Conservation (phyloP, 768 basidiomycete species). For the Mycena amicta region DNA sequence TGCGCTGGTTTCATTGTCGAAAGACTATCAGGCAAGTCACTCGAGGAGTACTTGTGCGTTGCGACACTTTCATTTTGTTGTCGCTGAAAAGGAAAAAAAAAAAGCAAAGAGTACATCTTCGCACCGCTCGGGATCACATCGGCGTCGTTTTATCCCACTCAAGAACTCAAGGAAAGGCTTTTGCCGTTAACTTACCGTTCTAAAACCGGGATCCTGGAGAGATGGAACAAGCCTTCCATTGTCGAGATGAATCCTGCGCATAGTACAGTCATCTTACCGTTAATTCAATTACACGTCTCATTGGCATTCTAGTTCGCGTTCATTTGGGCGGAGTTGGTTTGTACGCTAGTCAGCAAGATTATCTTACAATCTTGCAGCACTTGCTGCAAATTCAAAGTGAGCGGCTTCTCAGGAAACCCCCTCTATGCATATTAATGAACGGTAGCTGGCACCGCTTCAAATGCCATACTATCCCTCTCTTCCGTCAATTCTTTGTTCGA, state of each 20-base stretch:
- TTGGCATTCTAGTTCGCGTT: conserved; percentile 15
- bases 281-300: too few relatives aligned
- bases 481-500: conserved; percentile 12
- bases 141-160: conserved; percentile 25
- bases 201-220: too few relatives aligned
- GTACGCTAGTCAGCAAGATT: conserved; percentile 26
- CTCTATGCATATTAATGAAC: too few relatives aligned
- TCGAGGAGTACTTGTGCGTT: conserved; percentile 34
- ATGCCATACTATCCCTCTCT: conserved; percentile 6
- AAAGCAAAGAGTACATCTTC: conserved; percentile 28
- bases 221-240: too few relatives aligned
- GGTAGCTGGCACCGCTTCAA: conserved; percentile 7
- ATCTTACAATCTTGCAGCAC: conserved; percentile 24
- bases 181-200: conserved; percentile 19
- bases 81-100: neutral
- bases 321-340: conserved; percentile 25
- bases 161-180: conserved; percentile 18
- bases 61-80: neutral
- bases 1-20: conserved; percentile 33
- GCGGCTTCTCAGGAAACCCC: too few relatives aligned
- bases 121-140: conserved; percentile 24
- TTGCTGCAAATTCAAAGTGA: conserved; percentile 12
- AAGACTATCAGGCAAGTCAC: conserved; percentile 26
- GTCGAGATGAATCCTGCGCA: too few relatives aligned
- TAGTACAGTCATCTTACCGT: too few relatives aligned